phyloP scores from a whole-genome alignment of 2,329 filamentous ascomycete genomes.

The Lachnellula arida region DNA sequence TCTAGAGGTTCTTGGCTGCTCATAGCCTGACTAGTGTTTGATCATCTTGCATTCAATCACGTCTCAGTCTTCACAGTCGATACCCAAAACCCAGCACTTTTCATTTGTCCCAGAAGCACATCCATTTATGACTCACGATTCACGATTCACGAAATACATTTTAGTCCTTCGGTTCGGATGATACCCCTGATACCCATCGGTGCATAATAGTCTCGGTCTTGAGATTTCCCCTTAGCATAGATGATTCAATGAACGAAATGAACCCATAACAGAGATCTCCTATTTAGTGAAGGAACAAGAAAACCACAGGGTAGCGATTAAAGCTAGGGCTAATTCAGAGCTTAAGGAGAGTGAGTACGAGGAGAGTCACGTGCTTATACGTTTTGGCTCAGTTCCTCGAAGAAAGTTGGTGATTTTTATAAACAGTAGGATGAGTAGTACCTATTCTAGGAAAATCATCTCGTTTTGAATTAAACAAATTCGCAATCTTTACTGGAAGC shows the following conservation, averaged over 20 bases:
- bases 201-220: not conserved
- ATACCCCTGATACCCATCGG: not conserved
- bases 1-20: too few relatives aligned
- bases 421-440: not conserved
- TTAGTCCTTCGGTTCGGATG: not conserved
- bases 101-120: not conserved
- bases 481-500: too few relatives aligned
- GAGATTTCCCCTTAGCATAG: not conserved
- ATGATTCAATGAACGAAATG: too few relatives aligned
- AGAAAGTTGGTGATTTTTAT: not conserved
- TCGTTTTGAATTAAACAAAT: too few relatives aligned
- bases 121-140: not conserved
- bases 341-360: too few relatives aligned
- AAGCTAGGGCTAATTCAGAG: too few relatives aligned
- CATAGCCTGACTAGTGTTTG: not conserved
- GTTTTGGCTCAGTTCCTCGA: not conserved
- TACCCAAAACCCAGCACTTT: too few relatives aligned
- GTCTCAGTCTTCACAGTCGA: not conserved
- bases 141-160: not conserved
- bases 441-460: too few relatives aligned
- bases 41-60: not conserved
- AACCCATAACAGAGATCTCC: too few relatives aligned
- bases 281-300: too few relatives aligned
- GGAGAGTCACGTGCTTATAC: too few relatives aligned
- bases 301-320: too few relatives aligned